Conservation (phyloP, 73 alveolate species). For the Paramecium tetraurelia region DNA sequence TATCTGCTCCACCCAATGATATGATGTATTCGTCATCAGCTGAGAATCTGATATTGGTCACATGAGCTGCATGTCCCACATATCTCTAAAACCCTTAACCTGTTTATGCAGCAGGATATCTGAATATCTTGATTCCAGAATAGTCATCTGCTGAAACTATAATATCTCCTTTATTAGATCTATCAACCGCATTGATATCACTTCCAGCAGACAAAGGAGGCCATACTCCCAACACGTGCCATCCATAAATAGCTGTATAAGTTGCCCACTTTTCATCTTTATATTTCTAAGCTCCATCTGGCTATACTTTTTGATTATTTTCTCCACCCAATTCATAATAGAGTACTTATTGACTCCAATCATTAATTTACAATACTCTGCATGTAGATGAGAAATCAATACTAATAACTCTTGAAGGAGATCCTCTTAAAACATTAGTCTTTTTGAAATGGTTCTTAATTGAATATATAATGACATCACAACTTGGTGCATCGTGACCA, state of each 20-base stretch:
- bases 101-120: constrained; percentile 86
- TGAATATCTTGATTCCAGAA: constrained; percentile 93
- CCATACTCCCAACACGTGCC: constrained; percentile 98
- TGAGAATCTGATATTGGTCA: constrained; percentile 89
- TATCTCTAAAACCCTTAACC: constrained; percentile 84
- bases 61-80: constrained; percentile 81
- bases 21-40: constrained; percentile 78
- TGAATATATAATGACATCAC: constrained; percentile 84
- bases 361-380: constrained; percentile 81
- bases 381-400: constrained; percentile 93
- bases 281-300: constrained; percentile 78
- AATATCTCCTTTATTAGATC: constrained; percentile 86
- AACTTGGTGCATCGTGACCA: constrained; percentile 84
- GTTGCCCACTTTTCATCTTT: constrained; percentile 89
- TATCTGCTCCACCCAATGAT: constrained; percentile 97
- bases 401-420: constrained; percentile 88
- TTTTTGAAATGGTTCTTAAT: constrained; percentile 82
- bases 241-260: constrained; percentile 84
- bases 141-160: constrained; percentile 98
- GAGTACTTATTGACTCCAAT: constrained; percentile 88
- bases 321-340: constrained; percentile 87
- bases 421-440: constrained; percentile 86
- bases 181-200: constrained; percentile 92
- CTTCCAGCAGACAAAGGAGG: constrained; percentile 96
- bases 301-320: constrained; percentile 72